Base-by-base conservation (phyloP, 129 eudicot species). In the Glebionis coronaria region DNA sequence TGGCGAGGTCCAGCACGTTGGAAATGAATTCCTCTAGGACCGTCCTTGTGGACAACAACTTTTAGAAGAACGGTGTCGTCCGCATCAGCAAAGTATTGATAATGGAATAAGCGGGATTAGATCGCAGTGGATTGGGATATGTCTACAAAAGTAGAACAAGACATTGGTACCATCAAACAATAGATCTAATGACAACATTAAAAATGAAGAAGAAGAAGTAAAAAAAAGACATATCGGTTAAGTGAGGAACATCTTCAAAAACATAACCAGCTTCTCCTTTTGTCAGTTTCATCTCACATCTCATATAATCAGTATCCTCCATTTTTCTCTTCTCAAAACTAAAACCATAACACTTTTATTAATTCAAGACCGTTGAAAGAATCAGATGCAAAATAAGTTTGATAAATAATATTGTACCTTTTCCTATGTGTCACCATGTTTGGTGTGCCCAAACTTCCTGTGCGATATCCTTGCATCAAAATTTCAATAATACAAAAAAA, bases 1-100 rank as follows among this genome's bases (percentile, higher is more conserved):
- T 88, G 85, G 56, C 98, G 94, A 46, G 96, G 95, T 40, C 98
- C 98, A 64, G 98, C 98, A 23, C 98, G 95, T n/a, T 91, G 84
- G 76, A 92, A 88, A 80, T 92, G 98, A 61, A 70, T 72, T 44
- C 98, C 98, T 74, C 98, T 78, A 35, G 90, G 90, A 67, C 88
- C 82, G 35, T 83, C 82, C 86, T 85, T 88, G 73, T 89, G 96
- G 73, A 83, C 94, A 57, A 89, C 90, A 58, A 89, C 69, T 91
- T 88, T 88, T 53, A 80, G 86, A 53, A 88, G 86, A 18, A 88
- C 88, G 6, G 91, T 82, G 75, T 88, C 96, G 72, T 88, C 87
- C 64, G 82, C 72, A 66, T 88, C 84, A 45, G 85, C 96, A 77
- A 88, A 85, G 71, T 85, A 82, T 82, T 83, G 44, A 92, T 96